A percentile compares a stretch with the other conserved stretches of the same genome.
These are phyloP conservation scores for Nicotiana otophora DNA, from an alignment of 257 asterid genomes.

Conservation along the genomic window DNA sequence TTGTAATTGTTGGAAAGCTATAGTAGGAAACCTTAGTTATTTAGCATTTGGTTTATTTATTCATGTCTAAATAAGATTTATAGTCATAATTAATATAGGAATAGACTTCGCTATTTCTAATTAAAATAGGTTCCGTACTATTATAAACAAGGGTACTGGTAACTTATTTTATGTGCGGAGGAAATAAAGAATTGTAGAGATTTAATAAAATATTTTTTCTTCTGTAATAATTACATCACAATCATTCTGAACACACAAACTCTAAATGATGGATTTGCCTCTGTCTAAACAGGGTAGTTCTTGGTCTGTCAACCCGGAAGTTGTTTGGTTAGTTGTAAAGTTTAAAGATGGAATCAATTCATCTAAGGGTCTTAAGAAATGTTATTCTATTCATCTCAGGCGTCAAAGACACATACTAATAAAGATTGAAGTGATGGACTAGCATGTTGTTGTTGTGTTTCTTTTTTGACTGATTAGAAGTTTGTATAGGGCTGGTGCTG, in stretches of 20 bases:
- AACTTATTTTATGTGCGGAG: too few species aligned
- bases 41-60: too few species aligned
- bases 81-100: too few species aligned
- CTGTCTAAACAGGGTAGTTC: background rate
- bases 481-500: slow-evolving; percentile 53
- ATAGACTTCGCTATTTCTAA: too few species aligned
- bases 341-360: background rate
- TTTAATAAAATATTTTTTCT: too few species aligned
- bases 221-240: background rate
- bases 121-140: too few species aligned
- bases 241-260: background rate
- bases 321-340: background rate
- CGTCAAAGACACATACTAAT: background rate
- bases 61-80: too few species aligned
- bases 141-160: too few species aligned
- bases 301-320: background rate
- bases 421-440: background rate
- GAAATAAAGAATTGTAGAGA: too few species aligned
- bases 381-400: background rate
- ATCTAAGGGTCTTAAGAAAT: background rate
- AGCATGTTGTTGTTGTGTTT: background rate
- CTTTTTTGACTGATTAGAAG: background rate
- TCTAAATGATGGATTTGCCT: background rate
- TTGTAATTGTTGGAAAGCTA: too few species aligned
- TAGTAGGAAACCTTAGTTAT: too few species aligned